Evolutionary conservation across 306 rosid genomes (phyloP), one percentile per base, ranked within the genome.

Genomic region (Biancaea sappan): DNA sequence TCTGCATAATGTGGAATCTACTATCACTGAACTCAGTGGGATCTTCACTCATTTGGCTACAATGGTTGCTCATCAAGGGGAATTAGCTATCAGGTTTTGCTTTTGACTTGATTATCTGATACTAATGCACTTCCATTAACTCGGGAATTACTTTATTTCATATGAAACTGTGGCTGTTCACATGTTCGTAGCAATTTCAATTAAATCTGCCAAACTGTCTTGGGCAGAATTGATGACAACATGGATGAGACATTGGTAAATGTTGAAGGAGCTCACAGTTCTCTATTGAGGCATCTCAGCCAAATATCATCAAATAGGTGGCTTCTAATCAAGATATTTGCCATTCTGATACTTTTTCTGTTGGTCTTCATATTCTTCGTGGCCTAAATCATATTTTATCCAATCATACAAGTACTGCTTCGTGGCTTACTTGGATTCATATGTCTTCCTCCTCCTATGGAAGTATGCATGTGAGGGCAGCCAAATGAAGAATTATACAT

Each of bases 1-100:
- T 74, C 94, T 94, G 73, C 97, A 91, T 69, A 94, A 86, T 73
- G 98, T 94, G 72, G 98, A 94, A 81, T 94, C 97, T 66, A 94
- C 98, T 26, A 94, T 94, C 72, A 82, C 98, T 1, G 98, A 94
- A 83, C 94, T 94, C 57, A 83, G 98, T 85, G 96, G 98, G 73
- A 91, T 94, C 74, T 94, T 94, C 81, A 54, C 97, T 6, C 85
- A 94, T 82, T 84, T 94, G 90, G 96, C 98, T 72, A 91, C 98
- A 22, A 94, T 94, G 98, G 98, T 94, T 79, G 91, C 96, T 37
- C 97, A 94, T 46, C 97, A 94, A 89, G 97, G 98, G 83, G 97
- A 94, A 77, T 86, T 94, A 66, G 98, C 98, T 62, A 94, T 94
- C 87, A 88, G 98, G 98, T 91, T 88, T 72, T n/a, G 71, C 52